Percentiles rank a stretch among this genome's conserved stretches.
phyloP scores from a whole-genome alignment of 352 stramenopile genomes.

The Hyaloperonospora brassicae region DNA sequence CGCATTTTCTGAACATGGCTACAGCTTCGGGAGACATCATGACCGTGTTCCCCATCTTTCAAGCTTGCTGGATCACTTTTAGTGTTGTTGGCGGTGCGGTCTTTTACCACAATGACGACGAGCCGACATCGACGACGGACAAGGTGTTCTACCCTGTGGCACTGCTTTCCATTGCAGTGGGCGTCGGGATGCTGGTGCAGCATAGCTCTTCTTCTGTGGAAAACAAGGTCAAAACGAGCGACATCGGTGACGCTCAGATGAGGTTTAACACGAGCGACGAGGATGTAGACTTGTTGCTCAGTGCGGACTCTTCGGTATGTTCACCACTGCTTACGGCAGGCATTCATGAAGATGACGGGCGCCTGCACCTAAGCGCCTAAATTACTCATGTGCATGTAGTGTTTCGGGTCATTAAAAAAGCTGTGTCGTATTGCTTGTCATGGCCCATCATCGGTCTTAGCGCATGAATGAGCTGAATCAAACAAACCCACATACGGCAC shows the following conservation, averaged over 20 bases:
- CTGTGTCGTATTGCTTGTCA: constrained; percentile 12
- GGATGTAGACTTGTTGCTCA: constrained; percentile 49
- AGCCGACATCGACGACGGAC: constrained; percentile 40
- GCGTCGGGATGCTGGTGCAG: constrained; percentile 68
- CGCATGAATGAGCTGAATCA: not conserved
- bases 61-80: constrained; percentile 85
- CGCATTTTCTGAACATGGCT: constrained; percentile 83
- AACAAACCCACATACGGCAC: too few species aligned
- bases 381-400: constrained; percentile 7
- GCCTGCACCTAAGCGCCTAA: constrained; percentile 33
- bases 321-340: constrained; percentile 46
- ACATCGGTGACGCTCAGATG: constrained; percentile 1
- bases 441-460: not conserved
- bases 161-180: constrained; percentile 52
- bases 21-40: constrained; percentile 81
- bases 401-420: constrained; percentile 17
- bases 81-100: constrained; percentile 77
- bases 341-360: constrained; percentile 36
- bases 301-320: constrained; percentile 57
- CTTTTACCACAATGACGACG: constrained; percentile 74
- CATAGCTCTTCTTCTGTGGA: constrained; percentile 33
- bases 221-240: not conserved
- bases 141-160: constrained; percentile 71
- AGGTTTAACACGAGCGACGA: constrained; percentile 32
- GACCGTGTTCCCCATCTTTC: constrained; percentile 86